phyloP scores from a whole-genome alignment of 345 rosid genomes.

The Syzygium aromaticum region DNA sequence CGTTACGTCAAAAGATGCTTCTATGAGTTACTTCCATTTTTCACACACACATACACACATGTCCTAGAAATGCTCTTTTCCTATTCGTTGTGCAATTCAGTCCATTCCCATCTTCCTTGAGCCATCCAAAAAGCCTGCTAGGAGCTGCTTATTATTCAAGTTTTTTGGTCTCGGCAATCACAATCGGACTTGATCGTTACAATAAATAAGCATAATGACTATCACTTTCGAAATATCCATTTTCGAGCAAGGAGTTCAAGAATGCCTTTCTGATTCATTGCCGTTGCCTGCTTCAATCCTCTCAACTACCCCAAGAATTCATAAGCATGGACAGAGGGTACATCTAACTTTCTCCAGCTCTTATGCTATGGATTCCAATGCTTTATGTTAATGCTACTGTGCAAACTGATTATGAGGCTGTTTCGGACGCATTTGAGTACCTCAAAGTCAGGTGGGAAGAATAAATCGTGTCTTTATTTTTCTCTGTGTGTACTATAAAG shows the following conservation, averaged over 20 bases:
- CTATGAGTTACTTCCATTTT: not conserved
- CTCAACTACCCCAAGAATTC: not conserved
- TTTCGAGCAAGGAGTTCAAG: not conserved
- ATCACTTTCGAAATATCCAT: not conserved
- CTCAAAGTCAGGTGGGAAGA: not conserved
- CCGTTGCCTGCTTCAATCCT: not conserved
- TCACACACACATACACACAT: not conserved
- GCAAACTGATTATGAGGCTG: not conserved
- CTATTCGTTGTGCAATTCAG: not conserved
- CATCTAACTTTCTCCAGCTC: not conserved
- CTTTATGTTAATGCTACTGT: not conserved
- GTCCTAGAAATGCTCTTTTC: not conserved
- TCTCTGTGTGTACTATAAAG: not conserved
- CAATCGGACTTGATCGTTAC: not conserved
- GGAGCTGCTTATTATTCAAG: not conserved
- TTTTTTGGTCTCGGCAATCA: rapidly evolving
- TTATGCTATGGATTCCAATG: not conserved
- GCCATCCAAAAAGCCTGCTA: rapidly evolving
- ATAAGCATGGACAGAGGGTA: not conserved
- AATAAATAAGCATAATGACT: not conserved
- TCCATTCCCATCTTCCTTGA: not conserved
- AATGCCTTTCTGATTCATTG: not conserved
- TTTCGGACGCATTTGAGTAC: not conserved
- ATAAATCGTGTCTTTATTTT: not conserved
- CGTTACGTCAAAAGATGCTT: rapidly evolving